These are phyloP conservation scores for Chytriomyces sp. DNA, from an alignment of 192 early-diverging fungal genomes.

Conservation along the genomic window DNA sequence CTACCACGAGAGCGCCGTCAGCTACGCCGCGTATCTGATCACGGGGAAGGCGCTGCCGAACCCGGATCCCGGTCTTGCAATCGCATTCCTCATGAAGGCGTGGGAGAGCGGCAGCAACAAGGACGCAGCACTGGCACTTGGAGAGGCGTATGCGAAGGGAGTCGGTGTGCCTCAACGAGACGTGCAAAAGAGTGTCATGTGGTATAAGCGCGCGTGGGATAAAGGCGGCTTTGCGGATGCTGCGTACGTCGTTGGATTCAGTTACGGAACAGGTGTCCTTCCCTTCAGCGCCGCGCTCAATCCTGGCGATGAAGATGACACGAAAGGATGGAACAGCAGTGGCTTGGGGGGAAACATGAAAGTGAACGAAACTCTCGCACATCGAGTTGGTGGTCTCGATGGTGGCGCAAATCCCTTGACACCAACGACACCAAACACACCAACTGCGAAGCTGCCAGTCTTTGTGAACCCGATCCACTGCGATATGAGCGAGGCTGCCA, in stretches of 20 bases:
- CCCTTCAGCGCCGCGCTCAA: constrained; percentile 28
- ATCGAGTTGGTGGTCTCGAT: constrained; percentile 1
- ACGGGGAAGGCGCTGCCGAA: constrained; percentile 10
- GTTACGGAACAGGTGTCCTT: constrained; percentile 23
- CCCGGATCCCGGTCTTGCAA: constrained; percentile 29
- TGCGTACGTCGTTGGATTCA: constrained; percentile 34
- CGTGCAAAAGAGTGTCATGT: constrained; percentile 30
- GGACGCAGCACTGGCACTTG: constrained; percentile 34
- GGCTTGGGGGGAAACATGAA: constrained; percentile 24
- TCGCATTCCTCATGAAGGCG: constrained; percentile 33
- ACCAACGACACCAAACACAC: neutral
- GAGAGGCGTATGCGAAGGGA: constrained; percentile 28
- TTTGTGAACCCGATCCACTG: constrained; percentile 17
- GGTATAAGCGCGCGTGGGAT: constrained; percentile 37
- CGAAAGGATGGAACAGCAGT: constrained; percentile 17
- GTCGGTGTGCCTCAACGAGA: constrained; percentile 28
- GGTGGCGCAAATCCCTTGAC: neutral
- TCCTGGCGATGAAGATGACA: constrained; percentile 19
- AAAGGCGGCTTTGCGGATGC: constrained; percentile 28
- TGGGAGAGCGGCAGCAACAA: constrained; percentile 32
- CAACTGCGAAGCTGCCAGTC: neutral
- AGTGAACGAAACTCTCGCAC: constrained; percentile 16
- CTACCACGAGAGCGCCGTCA: constrained; percentile 27
- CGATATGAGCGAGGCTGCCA: constrained; percentile 11
- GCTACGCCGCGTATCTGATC: constrained; percentile 29